Percentiles rank a stretch among this genome's conserved stretches.
Evolutionary conservation across 2,329 filamentous ascomycete species (phyloP).

Genomic region (Calonectria hawksworthii): DNA sequence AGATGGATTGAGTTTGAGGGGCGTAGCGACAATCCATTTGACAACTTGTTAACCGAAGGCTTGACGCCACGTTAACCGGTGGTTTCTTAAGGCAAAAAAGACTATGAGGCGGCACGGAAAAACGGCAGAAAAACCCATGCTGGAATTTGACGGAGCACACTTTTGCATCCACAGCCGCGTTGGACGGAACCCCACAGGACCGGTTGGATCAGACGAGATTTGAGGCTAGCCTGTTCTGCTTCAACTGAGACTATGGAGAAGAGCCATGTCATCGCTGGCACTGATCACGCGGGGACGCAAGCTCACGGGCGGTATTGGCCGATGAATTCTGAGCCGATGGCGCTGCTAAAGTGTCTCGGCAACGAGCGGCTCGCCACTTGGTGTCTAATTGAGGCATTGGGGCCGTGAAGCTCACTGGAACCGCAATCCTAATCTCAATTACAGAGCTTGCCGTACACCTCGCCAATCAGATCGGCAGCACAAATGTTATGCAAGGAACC

Average conservation of each 20-base stretch:
- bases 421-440: neutral
- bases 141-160: neutral
- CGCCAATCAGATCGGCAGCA: neutral
- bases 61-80: conserved; percentile 35
- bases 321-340: neutral
- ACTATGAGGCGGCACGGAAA: neutral
- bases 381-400: neutral
- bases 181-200: neutral
- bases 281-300: neutral
- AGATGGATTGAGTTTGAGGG: conserved; percentile 31
- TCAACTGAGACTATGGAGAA: conserved; percentile 16
- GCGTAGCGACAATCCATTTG: conserved; percentile 16
- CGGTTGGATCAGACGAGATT: neutral
- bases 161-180: conserved; percentile 3
- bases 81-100: neutral
- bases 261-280: neutral
- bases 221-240: neutral
- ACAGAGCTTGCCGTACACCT: neutral
- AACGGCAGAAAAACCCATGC: neutral
- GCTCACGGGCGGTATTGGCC: neutral
- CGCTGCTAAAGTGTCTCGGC: neutral
- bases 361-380: neutral
- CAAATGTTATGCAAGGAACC: neutral
- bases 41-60: conserved; percentile 40
- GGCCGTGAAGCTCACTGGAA: neutral